Base-by-base conservation (phyloP, 73 alveolate genomes). In the Blepharisma stoltei region DNA sequence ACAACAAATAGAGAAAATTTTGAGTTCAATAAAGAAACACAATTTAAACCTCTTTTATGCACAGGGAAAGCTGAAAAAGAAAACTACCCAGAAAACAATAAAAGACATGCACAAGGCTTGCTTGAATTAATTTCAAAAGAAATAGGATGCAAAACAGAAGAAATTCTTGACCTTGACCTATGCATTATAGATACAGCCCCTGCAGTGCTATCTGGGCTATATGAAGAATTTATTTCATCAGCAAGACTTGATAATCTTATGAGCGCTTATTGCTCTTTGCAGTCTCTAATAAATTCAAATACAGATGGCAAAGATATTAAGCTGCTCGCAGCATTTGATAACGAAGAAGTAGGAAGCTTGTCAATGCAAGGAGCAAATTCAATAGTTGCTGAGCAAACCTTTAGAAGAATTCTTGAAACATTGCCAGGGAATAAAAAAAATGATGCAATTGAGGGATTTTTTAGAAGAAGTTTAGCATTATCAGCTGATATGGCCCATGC, bases 331-430 rank as follows among this genome's bases (percentile, higher is more conserved):
- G 89, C 91, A 41, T 94, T 88, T 87, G 99, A 94, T 87, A 93
- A 94, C 82, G 99, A 94, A 80, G 99, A 94, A 87, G 85, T 92
- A 6, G 99, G 99, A 25, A 86, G 96, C 27, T 45, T 80, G 78
- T 83, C 96, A 50, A 88, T 87, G 55, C 86, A 92, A 83, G 99
- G 99, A 18, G 99, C 99, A 27, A 96, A 87, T 80, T 79, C 95
- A 14, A 94, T 87, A 84, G 81, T 94, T 89, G 84, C 90, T 50
- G 87, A 81, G 45, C 91, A 85, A 78, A 88, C 88, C 41, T 79
- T 90, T 67, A 85, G 83, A 66, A 83, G 99, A 82, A 81, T 94
- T 32, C 87, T 75, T 70, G 86, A 90, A n/a, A 83, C 81, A 77
- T 77, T 95, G 55, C 67, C 84, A 65, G 81, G 89, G 50, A 76